A percentile compares a stretch with the other conserved stretches of the same genome.
Conservation (phyloP, 768 basidiomycete genomes). For the Tubosaeta sp. region DNA sequence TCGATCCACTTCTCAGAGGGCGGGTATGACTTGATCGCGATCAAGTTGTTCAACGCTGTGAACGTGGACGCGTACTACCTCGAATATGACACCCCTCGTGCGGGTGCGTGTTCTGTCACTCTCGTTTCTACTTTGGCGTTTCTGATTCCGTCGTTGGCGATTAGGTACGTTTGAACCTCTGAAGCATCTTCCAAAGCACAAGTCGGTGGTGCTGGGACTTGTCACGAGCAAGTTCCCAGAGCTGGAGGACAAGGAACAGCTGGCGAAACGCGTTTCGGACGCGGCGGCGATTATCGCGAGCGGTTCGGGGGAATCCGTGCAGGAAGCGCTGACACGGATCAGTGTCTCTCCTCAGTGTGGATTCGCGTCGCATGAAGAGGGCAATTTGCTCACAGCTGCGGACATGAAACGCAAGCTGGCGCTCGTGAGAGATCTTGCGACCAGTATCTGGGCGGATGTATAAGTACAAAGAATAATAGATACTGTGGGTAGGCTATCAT, state of each 20-base stretch:
- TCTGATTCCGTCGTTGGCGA: not conserved
- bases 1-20: conserved; percentile 42
- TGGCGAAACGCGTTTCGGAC: conserved; percentile 37
- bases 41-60: conserved; percentile 42
- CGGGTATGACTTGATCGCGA: conserved; percentile 42
- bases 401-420: conserved; percentile 31
- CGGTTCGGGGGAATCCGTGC: conserved; percentile 34
- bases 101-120: conserved; percentile 28
- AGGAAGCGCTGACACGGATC: conserved; percentile 37
- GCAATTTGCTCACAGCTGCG: conserved; percentile 35
- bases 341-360: conserved; percentile 50
- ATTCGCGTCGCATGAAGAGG: conserved; percentile 43
- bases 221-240: conserved; percentile 38
- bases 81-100: conserved; percentile 45
- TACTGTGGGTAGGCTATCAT: too few species aligned
- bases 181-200: conserved; percentile 31
- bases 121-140: not conserved
- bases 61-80: conserved; percentile 44
- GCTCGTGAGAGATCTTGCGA: conserved; percentile 36
- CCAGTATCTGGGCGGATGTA: conserved; percentile 31
- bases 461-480: not conserved
- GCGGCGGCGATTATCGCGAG: conserved; percentile 42
- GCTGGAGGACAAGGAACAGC: conserved; percentile 19
- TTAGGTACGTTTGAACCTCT: conserved; percentile 32
- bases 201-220: conserved; percentile 40